phyloP scores from a whole-genome alignment of 352 stramenopile species.

The Plasmopara halstedii region DNA sequence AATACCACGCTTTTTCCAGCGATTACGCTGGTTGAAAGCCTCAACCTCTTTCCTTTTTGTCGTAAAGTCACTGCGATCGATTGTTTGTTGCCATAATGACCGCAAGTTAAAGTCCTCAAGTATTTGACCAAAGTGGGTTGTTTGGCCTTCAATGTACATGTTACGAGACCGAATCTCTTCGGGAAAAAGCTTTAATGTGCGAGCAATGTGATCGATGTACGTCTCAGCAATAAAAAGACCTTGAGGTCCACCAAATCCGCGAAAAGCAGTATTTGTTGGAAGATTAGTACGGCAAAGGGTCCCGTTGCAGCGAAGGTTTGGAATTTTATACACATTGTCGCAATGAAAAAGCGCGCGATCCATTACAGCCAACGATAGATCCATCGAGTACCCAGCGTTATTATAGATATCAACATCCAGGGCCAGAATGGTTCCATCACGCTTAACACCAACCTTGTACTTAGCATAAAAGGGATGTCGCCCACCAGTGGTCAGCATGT shows the following conservation, averaged over 20 bases:
- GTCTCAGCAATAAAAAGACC: slow-evolving; percentile 88
- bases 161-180: slow-evolving; percentile 83
- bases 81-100: slow-evolving; percentile 70
- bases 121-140: slow-evolving; percentile 90
- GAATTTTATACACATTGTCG: slow-evolving; percentile 93
- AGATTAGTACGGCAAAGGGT: slow-evolving; percentile 92
- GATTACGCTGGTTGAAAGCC: slow-evolving; percentile 88
- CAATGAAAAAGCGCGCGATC: slow-evolving; percentile 94
- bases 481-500: slow-evolving; percentile 92
- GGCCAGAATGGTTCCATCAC: slow-evolving; percentile 80
- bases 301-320: slow-evolving; percentile 82
- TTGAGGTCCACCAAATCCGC: slow-evolving; percentile 94
- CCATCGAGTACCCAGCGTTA: slow-evolving; percentile 92
- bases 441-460: slow-evolving; percentile 88
- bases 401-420: slow-evolving; percentile 92
- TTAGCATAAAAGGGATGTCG: slow-evolving; percentile 91
- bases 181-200: slow-evolving; percentile 55
- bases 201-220: slow-evolving; percentile 94
- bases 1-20: slow-evolving; percentile 88
- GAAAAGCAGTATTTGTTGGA: slow-evolving; percentile 93
- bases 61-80: slow-evolving; percentile 62
- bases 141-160: slow-evolving; percentile 86
- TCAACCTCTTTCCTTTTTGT: slow-evolving; percentile 59
- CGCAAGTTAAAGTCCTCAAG: slow-evolving; percentile 90
- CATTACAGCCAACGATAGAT: slow-evolving; percentile 92